Evolutionary conservation across 1,139 yeast genomes (phyloP), one percentile per base, ranked within the genome.

Genomic region (Yamadazyma membranifaciens): DNA sequence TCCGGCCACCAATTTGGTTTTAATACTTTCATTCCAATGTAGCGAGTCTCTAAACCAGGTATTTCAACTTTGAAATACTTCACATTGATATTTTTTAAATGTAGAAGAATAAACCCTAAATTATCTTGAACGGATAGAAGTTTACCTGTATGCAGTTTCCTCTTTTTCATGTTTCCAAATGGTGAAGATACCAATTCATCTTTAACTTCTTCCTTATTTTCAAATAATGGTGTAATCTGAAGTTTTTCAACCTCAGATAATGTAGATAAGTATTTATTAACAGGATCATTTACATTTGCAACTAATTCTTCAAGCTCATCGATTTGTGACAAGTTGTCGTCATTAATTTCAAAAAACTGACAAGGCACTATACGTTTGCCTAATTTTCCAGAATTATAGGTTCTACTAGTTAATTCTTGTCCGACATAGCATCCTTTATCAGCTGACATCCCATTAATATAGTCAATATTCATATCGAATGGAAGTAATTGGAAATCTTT

Each of bases 361-460:
- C 86, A 80, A 0, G 97, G 96, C 34, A 87, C 78, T 2, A 89
- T 68, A 41, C 98, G 69, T 56, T 91, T 89, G 20, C 96, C 72
- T 11, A 91, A 79, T 2, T 83, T 78, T 2, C 97, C 96, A 34
- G 85, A 82, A 45, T 87, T 88, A 56, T 75, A 83, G 0, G 97
- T 86, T 52, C 98, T 75, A 15, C 91, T 88, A 0, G 98, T 91
- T 41, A 92, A 69, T 58, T 92, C 99, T 60, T 92, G 98, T 0
- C 99, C 99, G 15, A 88, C 83, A 54, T 92, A 92, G 59, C 99
- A 92, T 3, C 99, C 99, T 59, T 92, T 92, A 51, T 89, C 80
- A 39, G 84, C 77, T 41, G 92, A 87, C 13, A 91, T 75, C 1
- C 96, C 95, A 50, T 87, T 84, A 65, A 80, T 79, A 53, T 76